These are phyloP conservation scores for Diaporthe velutina DNA, from an alignment of 2,329 filamentous ascomycete genomes.

Conservation along the genomic window DNA sequence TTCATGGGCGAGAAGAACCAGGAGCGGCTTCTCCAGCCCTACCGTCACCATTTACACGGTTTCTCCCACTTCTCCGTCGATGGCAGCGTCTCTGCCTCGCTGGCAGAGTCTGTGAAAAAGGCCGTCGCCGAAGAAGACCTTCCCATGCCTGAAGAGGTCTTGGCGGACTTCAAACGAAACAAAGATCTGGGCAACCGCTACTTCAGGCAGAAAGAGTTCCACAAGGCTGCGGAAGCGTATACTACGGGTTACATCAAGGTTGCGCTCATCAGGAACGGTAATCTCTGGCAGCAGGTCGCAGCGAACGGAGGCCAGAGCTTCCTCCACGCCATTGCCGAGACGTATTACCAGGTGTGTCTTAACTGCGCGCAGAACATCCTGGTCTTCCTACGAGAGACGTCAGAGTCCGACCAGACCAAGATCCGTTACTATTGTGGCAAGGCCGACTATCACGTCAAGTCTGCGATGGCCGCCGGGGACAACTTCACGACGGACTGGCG, in stretches of 20 bases:
- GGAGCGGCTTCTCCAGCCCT: constrained; percentile 30
- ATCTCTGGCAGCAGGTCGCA: constrained; percentile 8
- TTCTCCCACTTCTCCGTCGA: constrained; percentile 21
- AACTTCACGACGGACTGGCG: constrained; percentile 9
- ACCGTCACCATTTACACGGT: constrained; percentile 21
- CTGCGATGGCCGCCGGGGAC: background rate
- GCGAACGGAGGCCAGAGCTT: background rate
- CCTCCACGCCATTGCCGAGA: constrained; percentile 11
- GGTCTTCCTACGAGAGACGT: constrained; percentile 6
- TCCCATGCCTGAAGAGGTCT: background rate
- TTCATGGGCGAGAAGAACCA: constrained; percentile 26
- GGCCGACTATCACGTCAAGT: background rate
- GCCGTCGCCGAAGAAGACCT: constrained; percentile 4
- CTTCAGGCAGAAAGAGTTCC: constrained; percentile 4
- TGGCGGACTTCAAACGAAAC: constrained; percentile 4
- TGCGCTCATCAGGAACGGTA: constrained; percentile 14
- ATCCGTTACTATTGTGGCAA: background rate
- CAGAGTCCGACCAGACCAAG: background rate
- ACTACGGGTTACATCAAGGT: background rate
- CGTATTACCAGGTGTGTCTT: constrained; percentile 24
- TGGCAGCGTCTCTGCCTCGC: constrained; percentile 3
- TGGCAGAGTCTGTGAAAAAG: constrained; percentile 12
- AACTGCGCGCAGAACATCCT: constrained; percentile 28
- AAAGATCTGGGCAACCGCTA: constrained; percentile 31
- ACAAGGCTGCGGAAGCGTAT: constrained; percentile 14